Evolutionary conservation across 768 basidiomycete genomes (phyloP), one percentile per base, ranked within the genome.

Genomic region (Leucocoprinus leucothites): DNA sequence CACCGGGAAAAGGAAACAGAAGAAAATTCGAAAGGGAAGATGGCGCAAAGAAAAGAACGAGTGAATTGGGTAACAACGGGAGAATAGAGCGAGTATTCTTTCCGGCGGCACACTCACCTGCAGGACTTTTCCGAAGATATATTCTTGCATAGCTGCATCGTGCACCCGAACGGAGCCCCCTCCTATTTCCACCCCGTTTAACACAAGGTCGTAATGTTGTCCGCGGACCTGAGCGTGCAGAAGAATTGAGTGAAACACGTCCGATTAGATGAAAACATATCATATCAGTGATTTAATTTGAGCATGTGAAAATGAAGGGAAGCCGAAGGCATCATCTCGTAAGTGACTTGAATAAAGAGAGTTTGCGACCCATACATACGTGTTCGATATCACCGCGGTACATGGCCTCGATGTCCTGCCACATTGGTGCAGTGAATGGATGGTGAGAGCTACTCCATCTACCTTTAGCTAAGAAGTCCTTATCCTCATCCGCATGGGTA

Each of bases 351-450:
- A 57, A 21, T 48, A 24, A 48, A 52, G 48, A 18, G 53, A 24
- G 56, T 48, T 56, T 31, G n/a, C 14, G 49, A 21, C 22, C 44
- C 28, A 44, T 18, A 65, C 78, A 60, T 64, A 83, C 82, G 61
- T 74, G 68, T 49, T 84, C 82, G 45, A 87, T 72, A 61, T 83
- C 76, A 35, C 91, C 92, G 40, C 73, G 73, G 64, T 88, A 87
- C 72, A 98, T 76, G 35, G 82, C 80, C 44, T 84, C 77, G 22
- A 96, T 77, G 68, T 98, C 95, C 68, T 96, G 82, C 78, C 78
- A 89, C 85, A 95, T 90, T 19, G 95, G 95, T 8, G 95, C 94
- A 11, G 95, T 98, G 71, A 98, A 98, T 2, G 95, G 95, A 69
- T 98, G 95, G 64, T 98, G 95, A 2, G 91, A 86, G 59, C 89